Evolutionary conservation across 2,329 filamentous ascomycete species (phyloP), one percentile per base, ranked within the genome.

Genomic region (Drechslera avenae): DNA sequence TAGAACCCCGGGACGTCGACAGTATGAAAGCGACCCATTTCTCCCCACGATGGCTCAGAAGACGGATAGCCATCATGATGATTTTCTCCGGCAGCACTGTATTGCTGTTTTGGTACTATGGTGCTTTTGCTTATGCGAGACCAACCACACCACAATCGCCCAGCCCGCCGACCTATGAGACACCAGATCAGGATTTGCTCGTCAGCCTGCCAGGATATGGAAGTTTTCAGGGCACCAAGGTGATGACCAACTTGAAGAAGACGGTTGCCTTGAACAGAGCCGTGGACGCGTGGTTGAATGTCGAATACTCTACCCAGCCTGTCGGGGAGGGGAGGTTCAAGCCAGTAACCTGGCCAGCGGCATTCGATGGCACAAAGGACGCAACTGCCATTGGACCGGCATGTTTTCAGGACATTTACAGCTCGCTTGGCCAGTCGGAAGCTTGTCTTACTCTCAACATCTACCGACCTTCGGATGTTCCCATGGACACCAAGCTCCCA

Each of bases 231-330:
- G 76, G 76, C 5, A 75, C 68, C 4, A 63, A 69, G 14, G 46
- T 78, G 32, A 64, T 74, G 14, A 62, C 62, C 33, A 75, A 72
- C 9, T 36, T 74, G 14, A 70, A 62, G 36, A 53, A 58, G 33
- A 73, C 70, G 16, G 55, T 62, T 18, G 52, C 54, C 0, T 64
- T 78, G 2, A 63, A 70, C 7, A 54, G 54, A 2, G 51, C 71
- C 0, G 73, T 80, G 1, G 76, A 81, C 53, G 78, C 78, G 0
- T 81, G 78, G 78, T 64, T 81, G 5, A 77, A 77, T 2, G 73
- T 81, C 26, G 75, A 79, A 57, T 81, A 79, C 40, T 72, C 78
- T 0, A 77, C 76, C 0, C 71, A 71, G 46, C 69, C 69, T 23
- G 57, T 73, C 1, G 76, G 74, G 4, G 63, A 75, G 3, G 54